phyloP scores from a whole-genome alignment of 805 yeast species.

The Cyberlindnera mississippiensis region DNA sequence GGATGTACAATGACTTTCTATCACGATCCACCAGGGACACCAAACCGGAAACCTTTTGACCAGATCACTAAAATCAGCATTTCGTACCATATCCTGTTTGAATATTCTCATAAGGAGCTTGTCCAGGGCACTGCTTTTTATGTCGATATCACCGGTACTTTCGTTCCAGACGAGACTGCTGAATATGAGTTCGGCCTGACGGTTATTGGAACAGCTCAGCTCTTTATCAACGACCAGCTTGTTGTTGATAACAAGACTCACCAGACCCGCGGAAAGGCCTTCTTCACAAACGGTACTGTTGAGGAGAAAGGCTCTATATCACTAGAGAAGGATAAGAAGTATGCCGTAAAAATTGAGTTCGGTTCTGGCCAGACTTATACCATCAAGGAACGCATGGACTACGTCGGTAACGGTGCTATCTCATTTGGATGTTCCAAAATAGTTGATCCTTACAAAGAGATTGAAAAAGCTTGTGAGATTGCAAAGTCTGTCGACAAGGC shows the following conservation, averaged over 20 bases:
- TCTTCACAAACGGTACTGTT: constrained; percentile 52
- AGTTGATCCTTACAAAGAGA: constrained; percentile 29
- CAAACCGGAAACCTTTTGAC: constrained; percentile 29
- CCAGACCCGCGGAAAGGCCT: constrained; percentile 45
- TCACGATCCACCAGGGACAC: constrained; percentile 20
- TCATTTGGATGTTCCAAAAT: constrained; percentile 30
- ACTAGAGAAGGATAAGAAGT: constrained; percentile 40
- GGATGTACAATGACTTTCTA: constrained; percentile 28
- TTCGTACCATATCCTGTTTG: constrained; percentile 26
- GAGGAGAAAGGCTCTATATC: constrained; percentile 40
- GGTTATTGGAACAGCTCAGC: constrained; percentile 50
- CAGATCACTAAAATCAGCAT: constrained; percentile 19
- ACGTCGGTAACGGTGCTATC: constrained; percentile 30
- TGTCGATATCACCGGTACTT: constrained; percentile 42
- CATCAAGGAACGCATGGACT: not conserved
- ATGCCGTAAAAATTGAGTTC: constrained; percentile 44
- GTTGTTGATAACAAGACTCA: constrained; percentile 52
- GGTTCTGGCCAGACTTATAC: constrained; percentile 45
- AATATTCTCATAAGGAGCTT: constrained; percentile 26
- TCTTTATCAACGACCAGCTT: constrained; percentile 35
- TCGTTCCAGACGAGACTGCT: constrained; percentile 43
- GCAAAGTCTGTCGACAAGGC: constrained; percentile 53
- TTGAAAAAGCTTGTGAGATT: constrained; percentile 40
- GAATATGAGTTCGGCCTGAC: constrained; percentile 48
- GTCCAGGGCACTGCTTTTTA: constrained; percentile 31